These are phyloP conservation scores for Vigna unguiculata DNA, from an alignment of 306 rosid species.

Conservation along the genomic window DNA sequence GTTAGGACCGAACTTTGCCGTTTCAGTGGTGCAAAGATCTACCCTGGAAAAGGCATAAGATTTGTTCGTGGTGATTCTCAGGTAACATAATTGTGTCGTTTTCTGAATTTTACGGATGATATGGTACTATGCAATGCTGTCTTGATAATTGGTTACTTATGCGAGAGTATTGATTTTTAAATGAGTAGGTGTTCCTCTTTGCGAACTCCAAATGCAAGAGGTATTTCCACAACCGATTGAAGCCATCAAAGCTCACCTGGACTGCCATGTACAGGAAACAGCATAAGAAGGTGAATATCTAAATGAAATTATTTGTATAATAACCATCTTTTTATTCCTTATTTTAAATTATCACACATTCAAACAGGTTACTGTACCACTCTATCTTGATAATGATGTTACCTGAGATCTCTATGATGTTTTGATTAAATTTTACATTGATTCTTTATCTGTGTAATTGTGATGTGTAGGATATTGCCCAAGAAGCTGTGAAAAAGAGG, in stretches of 20 bases:
- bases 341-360: neutral
- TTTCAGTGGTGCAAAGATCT: conserved; percentile 59
- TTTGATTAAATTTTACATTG: neutral
- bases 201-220: conserved; percentile 75
- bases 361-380: neutral
- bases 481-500: conserved; percentile 43
- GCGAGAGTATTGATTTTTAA: neutral
- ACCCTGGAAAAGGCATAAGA: conserved; percentile 6
- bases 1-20: conserved; percentile 87
- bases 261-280: conserved; percentile 86
- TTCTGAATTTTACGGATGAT: neutral
- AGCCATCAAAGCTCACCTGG: conserved; percentile 85
- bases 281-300: conserved; percentile 67
- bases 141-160: neutral
- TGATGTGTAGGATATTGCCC: conserved; percentile 66
- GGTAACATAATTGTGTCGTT: conserved; percentile 38
- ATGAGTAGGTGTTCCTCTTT: conserved; percentile 70
- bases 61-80: conserved; percentile 30
- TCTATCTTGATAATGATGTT: neutral
- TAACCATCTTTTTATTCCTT: no score
- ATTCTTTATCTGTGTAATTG: conserved; percentile 30
- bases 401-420: neutral
- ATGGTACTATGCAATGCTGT: neutral
- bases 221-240: conserved; percentile 72
- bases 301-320: neutral